Conservation (phyloP, 495 filamentous ascomycete species). For the Neurospora tetrasperma region DNA sequence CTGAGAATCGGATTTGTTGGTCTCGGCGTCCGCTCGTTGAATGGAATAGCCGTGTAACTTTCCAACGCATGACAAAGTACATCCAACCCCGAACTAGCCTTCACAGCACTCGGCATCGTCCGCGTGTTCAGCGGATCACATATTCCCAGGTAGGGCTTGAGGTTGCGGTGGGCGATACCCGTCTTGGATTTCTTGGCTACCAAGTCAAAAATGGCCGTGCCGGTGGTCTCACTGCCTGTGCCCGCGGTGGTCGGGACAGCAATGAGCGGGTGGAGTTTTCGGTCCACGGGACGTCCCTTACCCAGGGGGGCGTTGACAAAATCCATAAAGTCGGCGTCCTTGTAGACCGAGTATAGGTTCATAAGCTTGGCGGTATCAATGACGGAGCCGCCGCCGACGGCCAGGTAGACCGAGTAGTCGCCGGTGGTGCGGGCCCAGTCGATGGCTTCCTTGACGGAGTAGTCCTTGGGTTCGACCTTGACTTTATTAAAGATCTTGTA, state of each 20-base stretch:
- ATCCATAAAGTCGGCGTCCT: conserved; percentile 84
- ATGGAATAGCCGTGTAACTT: conserved; percentile 96
- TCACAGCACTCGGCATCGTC: conserved; percentile 90
- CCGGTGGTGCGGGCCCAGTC: conserved; percentile 51
- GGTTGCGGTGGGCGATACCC: conserved; percentile 84
- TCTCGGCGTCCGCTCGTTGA: conserved; percentile 68
- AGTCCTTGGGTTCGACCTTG: conserved; percentile 85
- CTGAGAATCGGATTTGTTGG: conserved; percentile 84
- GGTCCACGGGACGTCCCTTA: conserved; percentile 71
- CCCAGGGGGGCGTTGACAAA: conserved; percentile 96
- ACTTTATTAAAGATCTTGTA: conserved; percentile 72
- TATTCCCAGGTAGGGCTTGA: conserved; percentile 92
- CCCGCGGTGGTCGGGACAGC: conserved; percentile 94
- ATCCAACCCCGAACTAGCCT: conserved; percentile 80
- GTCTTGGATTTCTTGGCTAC: conserved; percentile 84
- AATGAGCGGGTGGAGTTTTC: conserved; percentile 70
- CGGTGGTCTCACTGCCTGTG: conserved; percentile 91
- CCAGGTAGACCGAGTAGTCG: conserved; percentile 64
- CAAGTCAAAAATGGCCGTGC: conserved; percentile 95
- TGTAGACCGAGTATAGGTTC: conserved; percentile 87
- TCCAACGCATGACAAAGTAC: conserved; percentile 85
- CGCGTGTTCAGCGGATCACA: conserved; percentile 92
- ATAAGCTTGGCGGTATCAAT: conserved; percentile 98
- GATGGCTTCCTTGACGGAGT: conserved; percentile 79
- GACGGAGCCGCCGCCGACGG: conserved; percentile 79